Base-by-base conservation (phyloP, 2,329 filamentous ascomycete genomes). In the Venturia asperata region DNA sequence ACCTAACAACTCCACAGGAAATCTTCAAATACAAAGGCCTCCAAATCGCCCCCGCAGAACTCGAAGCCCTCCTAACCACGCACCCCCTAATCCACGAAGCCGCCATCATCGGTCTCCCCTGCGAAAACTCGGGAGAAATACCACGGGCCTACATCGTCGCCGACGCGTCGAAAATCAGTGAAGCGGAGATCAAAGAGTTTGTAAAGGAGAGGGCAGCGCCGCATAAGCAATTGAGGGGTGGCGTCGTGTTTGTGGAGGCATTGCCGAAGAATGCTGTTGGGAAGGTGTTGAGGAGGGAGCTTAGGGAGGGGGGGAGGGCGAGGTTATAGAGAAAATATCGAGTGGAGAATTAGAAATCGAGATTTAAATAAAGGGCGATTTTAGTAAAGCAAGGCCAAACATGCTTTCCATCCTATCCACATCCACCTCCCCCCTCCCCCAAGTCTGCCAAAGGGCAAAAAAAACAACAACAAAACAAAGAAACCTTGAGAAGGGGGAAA, bases 11-110 rank as follows among this genome's bases (percentile, higher is more conserved):
- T n/a, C n/a, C n/a, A n/a, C 11, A 63, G 41, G 77, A 81, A 66
- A 70, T 81, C 10, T 81, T 81, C 70, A 81, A 81, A 67, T 80
- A 80, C 64, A 80, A 81, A 67, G 80, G 80, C 2, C 71, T 80
- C 42, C 79, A 82, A 71, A 78, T 82, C 17, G 77, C 80, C 9
- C 80, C 80, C 0, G 78, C 79, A 0, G 80, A 82, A 65, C 70
- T 82, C 0, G 80, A 82, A 71, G 78, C 75, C 1, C 56, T 79
- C 34, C 70, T 82, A 0, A 64, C 81, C 2, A 73, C 70, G 5
- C 77, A 81, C 66, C 72, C 73, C 1, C 66, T 71, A 1, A 72
- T 82, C 4, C 67, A 72, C 0, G 80, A 82, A 68, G 78, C 77
- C 0, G 77, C 78, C 10, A 79, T 82, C 21, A 78, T 81, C 49